Evolutionary conservation across 805 yeast species (phyloP).

Genomic region (Teunomyces kruisii): DNA sequence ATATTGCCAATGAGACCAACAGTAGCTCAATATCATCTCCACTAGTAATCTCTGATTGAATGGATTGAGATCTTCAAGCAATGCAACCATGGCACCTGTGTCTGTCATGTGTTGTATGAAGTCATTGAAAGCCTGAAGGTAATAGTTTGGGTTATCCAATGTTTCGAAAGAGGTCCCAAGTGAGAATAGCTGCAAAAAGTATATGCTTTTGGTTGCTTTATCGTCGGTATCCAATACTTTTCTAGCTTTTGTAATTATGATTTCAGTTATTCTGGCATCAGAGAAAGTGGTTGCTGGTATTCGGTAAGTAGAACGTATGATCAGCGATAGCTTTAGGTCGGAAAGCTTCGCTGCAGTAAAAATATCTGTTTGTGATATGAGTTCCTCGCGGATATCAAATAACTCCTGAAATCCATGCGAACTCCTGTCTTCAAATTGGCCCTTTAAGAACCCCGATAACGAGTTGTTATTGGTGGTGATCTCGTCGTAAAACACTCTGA

Average conservation of each 20-base stretch:
- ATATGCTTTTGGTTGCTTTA: background rate
- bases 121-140: conserved; percentile 35
- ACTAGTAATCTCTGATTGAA: conserved; percentile 27
- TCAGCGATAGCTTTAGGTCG: conserved; percentile 9
- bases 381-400: background rate
- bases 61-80: conserved; percentile 21
- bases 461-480: background rate
- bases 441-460: background rate
- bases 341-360: background rate
- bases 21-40: conserved; percentile 44
- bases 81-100: conserved; percentile 31
- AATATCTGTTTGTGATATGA: background rate
- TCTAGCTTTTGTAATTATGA: background rate
- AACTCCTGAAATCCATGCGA: background rate
- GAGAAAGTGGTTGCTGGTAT: conserved; percentile 6
- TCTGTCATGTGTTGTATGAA: conserved; percentile 43
- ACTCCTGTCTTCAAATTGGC: background rate
- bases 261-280: conserved; percentile 14
- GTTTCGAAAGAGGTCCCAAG: conserved; percentile 29
- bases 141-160: conserved; percentile 36
- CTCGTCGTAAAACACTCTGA: conserved; percentile 4
- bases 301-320: conserved; percentile 15
- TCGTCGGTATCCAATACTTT: conserved; percentile 6
- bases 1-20: conserved; percentile 46
- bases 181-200: conserved; percentile 28